These are phyloP conservation scores for Xylaria intraflava DNA, from an alignment of 495 filamentous ascomycete species.

Conservation along the genomic window DNA sequence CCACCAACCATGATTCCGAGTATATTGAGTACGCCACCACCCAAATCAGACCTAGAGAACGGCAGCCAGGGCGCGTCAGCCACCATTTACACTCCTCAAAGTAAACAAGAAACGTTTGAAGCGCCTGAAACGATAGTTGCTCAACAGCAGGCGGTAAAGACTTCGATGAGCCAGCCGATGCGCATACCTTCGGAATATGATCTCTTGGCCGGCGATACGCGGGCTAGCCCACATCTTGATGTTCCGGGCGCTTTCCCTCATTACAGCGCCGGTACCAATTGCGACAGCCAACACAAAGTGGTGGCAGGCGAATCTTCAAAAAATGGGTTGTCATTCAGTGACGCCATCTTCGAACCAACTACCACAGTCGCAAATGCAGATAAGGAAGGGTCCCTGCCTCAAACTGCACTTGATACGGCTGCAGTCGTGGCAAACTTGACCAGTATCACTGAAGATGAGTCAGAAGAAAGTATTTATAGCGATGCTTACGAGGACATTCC, in stretches of 20 bases:
- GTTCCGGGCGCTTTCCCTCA: constrained; percentile 42
- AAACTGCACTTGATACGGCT: constrained; percentile 20
- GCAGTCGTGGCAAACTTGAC: constrained; percentile 2
- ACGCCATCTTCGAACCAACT: constrained; percentile 17
- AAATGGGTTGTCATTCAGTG: neutral
- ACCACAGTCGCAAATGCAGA: constrained; percentile 8
- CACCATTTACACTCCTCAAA: neutral
- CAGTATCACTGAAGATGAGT: constrained; percentile 14
- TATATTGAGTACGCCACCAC: constrained; percentile 5
- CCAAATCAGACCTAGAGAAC: constrained; percentile 9
- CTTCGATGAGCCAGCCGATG: constrained; percentile 34
- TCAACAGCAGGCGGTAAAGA: constrained; percentile 12
- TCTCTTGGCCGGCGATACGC: constrained; percentile 4
- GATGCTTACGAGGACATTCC: constrained; percentile 77
- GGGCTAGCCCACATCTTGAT: constrained; percentile 24
- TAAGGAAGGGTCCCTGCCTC: constrained; percentile 12
- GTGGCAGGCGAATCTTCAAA: neutral
- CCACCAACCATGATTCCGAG: neutral
- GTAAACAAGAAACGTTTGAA: neutral
- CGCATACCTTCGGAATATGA: constrained; percentile 16
- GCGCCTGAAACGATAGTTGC: neutral
- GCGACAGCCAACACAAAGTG: neutral
- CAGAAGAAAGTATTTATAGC: constrained; percentile 64
- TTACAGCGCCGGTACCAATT: constrained; percentile 24
- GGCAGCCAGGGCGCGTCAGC: constrained; percentile 5